phyloP scores from a whole-genome alignment of 345 rosid species.

The Brassica napus region Da-Ae NC_063439.1:27336001-27336500 shows the following conservation, averaged over 20 bases:
- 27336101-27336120: not conserved
- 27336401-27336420: constrained; percentile 55
- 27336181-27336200: not conserved
- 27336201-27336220: too few species aligned
- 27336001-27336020: not conserved
- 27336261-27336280: constrained; percentile 68
- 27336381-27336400: constrained; percentile 77
- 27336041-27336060: not conserved
- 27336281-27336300: constrained; percentile 36
- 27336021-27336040: not conserved
- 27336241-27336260: constrained; percentile 16
- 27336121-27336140: not conserved
- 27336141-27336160: not conserved
- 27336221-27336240: too few species aligned
- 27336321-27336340: constrained; percentile 36
- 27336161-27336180: not conserved
- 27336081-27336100: not conserved
- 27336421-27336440: constrained; percentile 49
- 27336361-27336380: constrained; percentile 66
- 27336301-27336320: not conserved
- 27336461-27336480: constrained; percentile 56
- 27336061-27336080: not conserved
- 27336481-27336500: not conserved
- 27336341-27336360: constrained; percentile 54
- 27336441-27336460: constrained; percentile 69